Base-by-base conservation (phyloP, 345 rosid genomes). In the Sonneratia alba region DNA sequence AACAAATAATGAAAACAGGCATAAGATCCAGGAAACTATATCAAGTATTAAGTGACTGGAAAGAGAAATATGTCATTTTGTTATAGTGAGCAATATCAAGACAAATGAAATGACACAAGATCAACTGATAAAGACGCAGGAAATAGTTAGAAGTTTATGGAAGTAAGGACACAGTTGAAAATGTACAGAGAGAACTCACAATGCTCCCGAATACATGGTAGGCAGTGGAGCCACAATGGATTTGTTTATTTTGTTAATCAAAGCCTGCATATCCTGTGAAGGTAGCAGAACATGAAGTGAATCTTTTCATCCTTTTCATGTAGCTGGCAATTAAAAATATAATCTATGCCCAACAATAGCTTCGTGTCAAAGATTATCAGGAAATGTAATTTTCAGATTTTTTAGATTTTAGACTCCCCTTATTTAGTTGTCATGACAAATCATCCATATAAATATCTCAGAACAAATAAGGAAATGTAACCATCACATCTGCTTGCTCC, bases 201-300 rank as follows among this genome's bases (percentile, higher is more conserved):
- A 87, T 77, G 97, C 85, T 68, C 92, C 82, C 10, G 99, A 87
- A 72, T 90, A 92, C 84, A 88, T 86, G 48, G 97, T 85, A 38
- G 99, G 97, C 59, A 95, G 87, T 66, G 97, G 99, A 82, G 96
- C 86, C 80, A 92, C 85, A 57, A 90, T 87, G 71, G 93, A 78
- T 82, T 80, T 92, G 70, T 92, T 90, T 87, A 95, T 95, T 78
- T 90, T 95, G 90, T 82, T 90, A 77, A 95, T 90, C 81, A 95
- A 78, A 71, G 96, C 87, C 80, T 86, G 92, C 85, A 92, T 93
- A 80, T 95, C 97, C 97, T 95, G 89, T 67, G 63, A 73, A 3
- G 38, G 19, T 48, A 42, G 32, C 32, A 27, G 32, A 27, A 27
- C 65, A 63, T 22, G 37, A 36, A 10, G 34, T 3, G 8, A 3